Base-by-base conservation (phyloP, 345 rosid genomes). In the Arabis hirsuta region DNA sequence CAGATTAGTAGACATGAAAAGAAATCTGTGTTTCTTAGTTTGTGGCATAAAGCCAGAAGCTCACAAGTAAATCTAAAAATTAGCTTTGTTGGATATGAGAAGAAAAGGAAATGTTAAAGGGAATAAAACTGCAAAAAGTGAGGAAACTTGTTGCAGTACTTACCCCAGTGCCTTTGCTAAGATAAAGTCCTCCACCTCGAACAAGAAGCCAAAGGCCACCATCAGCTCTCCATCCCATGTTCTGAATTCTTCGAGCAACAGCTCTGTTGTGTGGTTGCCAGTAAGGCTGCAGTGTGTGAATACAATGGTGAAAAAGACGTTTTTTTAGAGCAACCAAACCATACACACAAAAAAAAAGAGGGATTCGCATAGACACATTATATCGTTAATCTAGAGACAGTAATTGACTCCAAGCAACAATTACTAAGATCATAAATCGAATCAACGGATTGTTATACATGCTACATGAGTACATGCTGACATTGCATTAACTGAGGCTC, bases 201-300 rank as follows among this genome's bases (percentile, higher is more conserved):
- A 86, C 95, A 74, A 94, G 97, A 80, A 94, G 96, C 98, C 98
- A 94, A 78, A 94, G 96, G 48, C 97, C 97, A 66, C 97, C 98
- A 84, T 94, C 97, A 54, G 92, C 91, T 70, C 97, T 88, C 98
- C 98, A 94, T 69, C 98, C 97, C 98, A 91, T 94, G 76, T 89
- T 94, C 75, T 89, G 97, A 62, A 91, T 94, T 83, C 98, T 89
- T 82, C 98, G 78, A 7, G 95, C 97, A 58, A 94, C 86, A 59
- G 97, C 88, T 78, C 98, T 89, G n/a, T 94, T 94, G 83, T 94
- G 98, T 22, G 98, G 97, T 73, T 94, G 97, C 96, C 98, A 94
- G 81, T 72, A 94, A 65, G 96, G 83, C 98, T 91, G 84, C 64
- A 81, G 24, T 36, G 61, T 55, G 9, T 16, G 14, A 20, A 41